Evolutionary conservation across 2,329 filamentous ascomycete species (phyloP), one percentile per base, ranked within the genome.

Genomic region (Clonostachys rhizophaga): DNA sequence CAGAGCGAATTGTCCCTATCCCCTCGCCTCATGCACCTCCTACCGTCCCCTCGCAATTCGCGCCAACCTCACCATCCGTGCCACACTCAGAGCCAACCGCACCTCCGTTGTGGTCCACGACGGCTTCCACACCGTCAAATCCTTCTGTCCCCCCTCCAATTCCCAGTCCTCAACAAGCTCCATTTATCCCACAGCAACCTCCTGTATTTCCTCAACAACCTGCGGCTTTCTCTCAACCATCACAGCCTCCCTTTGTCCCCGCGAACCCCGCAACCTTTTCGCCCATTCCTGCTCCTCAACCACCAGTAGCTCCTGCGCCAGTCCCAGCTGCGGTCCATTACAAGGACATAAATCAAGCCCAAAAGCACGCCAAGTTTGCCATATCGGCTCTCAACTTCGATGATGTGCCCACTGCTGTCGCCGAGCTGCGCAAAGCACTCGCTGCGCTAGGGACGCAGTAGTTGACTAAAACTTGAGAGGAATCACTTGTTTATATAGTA

Each of bases 321-420:
- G 42, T 43, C 9, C 42, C 54, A 6, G 41, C 46, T 24, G 41
- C 14, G 2, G n/a, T 42, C 14, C 57, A 59, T 42, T 61, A 61
- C 8, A 60, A 66, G 34, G 89, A 96, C 52, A 86, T 96, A 35
- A 72, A 81, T 35, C 79, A 84, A 56, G 92, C 94, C 5, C 91
- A 96, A 64, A 99, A 97, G 63, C 94, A 97, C 69, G 91, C 92
- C 3, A 91, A 90, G 58, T 99, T 90, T 89, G 94, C 94, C 1
- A 95, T 97, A 40, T 96, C 91, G 11, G 94, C 94, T 0, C 70
- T 99, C 43, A 96, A 96, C 58, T 99, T 99, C 66, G 94, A 99
- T 56, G 94, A 99, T 63, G 87, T 95, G 2, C 76, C 85, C 2
- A 99, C 94, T 0, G 94, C 94, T 0, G 84, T 97, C 5, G 84